phyloP scores from a whole-genome alignment of 495 filamentous ascomycete genomes.

The Tuber calosporum region DNA sequence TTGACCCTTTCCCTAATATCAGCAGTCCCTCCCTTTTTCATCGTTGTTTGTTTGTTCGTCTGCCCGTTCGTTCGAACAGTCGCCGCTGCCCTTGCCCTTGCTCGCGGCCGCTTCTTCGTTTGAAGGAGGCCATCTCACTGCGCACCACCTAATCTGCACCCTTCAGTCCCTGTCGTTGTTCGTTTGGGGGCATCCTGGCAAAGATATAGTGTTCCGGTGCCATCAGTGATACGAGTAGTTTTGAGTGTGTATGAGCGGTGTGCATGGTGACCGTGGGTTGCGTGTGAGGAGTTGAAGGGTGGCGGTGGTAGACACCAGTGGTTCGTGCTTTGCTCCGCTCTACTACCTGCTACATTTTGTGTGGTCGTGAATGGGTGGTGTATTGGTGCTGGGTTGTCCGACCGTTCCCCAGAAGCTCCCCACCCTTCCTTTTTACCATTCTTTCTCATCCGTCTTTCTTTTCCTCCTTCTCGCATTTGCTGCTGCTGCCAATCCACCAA shows the following conservation, averaged over 20 bases:
- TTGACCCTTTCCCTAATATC: neutral
- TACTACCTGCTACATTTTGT: neutral
- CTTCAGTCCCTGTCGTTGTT: neutral
- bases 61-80: too few relatives aligned
- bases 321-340: neutral
- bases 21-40: neutral
- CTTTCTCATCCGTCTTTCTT: slow-evolving; percentile 14
- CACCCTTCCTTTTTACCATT: slow-evolving; percentile 27
- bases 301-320: neutral
- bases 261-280: neutral
- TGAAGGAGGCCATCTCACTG: neutral
- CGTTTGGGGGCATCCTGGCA: neutral
- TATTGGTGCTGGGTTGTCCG: neutral
- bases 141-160: neutral
- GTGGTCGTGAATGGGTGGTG: neutral
- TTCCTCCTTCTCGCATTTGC: slow-evolving; percentile 17
- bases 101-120: neutral
- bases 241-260: neutral
- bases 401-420: neutral
- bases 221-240: neutral
- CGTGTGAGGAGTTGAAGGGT: neutral
- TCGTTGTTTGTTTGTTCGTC: neutral
- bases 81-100: neutral
- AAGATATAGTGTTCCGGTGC: neutral
- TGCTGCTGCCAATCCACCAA: slow-evolving; percentile 21